Conservation (phyloP, 495 filamentous ascomycete genomes). For the Xylaria grammica region DNA sequence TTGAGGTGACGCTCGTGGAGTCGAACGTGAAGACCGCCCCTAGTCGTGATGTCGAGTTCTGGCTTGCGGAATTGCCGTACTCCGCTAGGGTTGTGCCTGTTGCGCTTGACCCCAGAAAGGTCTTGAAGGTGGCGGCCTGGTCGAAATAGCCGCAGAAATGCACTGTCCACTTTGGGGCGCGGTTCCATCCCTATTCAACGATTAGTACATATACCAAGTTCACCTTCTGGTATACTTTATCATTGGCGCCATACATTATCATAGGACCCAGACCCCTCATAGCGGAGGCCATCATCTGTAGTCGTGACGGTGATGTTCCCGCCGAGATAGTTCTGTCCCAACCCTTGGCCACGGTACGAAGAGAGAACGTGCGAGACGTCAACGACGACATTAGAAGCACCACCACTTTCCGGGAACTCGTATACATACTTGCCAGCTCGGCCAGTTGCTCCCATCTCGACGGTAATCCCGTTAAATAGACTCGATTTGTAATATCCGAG, state of each 20-base stretch:
- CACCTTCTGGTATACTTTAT: slow-evolving; percentile 12
- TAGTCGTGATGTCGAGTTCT: slow-evolving; percentile 39
- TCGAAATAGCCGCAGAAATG: slow-evolving; percentile 74
- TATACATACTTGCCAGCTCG: slow-evolving; percentile 70
- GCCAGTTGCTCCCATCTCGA: slow-evolving; percentile 65
- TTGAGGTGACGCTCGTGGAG: slow-evolving; percentile 55
- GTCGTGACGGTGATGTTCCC: slow-evolving; percentile 60
- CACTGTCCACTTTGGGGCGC: slow-evolving; percentile 65
- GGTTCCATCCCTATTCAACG: slow-evolving; percentile 47
- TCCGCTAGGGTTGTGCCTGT: slow-evolving; percentile 31
- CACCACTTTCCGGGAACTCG: slow-evolving; percentile 54
- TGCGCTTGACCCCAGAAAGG: slow-evolving; percentile 56
- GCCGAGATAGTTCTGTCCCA: slow-evolving; percentile 70
- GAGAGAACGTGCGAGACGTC: slow-evolving; percentile 75
- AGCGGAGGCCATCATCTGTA: slow-evolving; percentile 47
- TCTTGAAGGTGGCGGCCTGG: slow-evolving; percentile 45
- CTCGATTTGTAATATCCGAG: slow-evolving; percentile 69
- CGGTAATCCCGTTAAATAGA: slow-evolving; percentile 57
- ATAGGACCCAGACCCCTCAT: slow-evolving; percentile 69
- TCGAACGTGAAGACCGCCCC: slow-evolving; percentile 52
- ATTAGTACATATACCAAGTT: background rate
- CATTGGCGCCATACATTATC: slow-evolving; percentile 56
- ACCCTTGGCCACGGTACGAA: slow-evolving; percentile 62
- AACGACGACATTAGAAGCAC: slow-evolving; percentile 61
- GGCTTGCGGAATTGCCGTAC: slow-evolving; percentile 30